Conservation (phyloP, 208 protist species). For the Wallacemonas sp. region DNA sequence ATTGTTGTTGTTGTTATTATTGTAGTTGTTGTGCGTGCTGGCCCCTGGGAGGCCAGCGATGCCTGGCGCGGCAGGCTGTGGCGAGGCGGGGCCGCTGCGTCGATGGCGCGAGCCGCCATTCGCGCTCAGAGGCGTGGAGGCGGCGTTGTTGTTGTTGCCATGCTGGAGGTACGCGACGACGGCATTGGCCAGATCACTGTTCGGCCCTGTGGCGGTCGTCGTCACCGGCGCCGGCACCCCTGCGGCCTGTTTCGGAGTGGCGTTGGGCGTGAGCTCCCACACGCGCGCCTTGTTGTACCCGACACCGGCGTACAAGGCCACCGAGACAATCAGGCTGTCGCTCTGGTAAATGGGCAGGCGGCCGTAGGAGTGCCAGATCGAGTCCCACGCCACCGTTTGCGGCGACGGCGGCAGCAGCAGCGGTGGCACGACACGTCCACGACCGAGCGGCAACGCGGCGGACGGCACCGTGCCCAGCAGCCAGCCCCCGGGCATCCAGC, state of each 20-base stretch:
- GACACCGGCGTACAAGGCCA: conserved; percentile 37
- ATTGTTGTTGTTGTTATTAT: too few species aligned
- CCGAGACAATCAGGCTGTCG: conserved; percentile 41
- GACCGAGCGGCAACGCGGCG: neutral
- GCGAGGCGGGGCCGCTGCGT: neutral
- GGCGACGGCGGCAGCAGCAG: conserved; percentile 12
- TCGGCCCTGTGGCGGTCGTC: neutral
- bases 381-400: conserved; percentile 6
- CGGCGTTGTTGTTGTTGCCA: neutral
- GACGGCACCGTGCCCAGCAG: neutral
- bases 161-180: conserved; percentile 2
- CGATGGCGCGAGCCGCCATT: conserved; percentile 5
- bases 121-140: neutral
- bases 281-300: conserved; percentile 25
- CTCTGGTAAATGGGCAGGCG: conserved; percentile 35
- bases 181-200: conserved; percentile 3
- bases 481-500: conserved; percentile 7
- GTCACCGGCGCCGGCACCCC: conserved; percentile 6
- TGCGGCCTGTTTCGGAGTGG: neutral
- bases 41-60: too few species aligned
- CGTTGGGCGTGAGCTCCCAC: conserved; percentile 3
- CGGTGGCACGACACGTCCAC: neutral
- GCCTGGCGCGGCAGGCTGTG: too few species aligned
- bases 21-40: too few species aligned
- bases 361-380: conserved; percentile 42